Evolutionary conservation across 164 flowering plant species (phyloP).

Genomic region (Vitis amurensis): DNA sequence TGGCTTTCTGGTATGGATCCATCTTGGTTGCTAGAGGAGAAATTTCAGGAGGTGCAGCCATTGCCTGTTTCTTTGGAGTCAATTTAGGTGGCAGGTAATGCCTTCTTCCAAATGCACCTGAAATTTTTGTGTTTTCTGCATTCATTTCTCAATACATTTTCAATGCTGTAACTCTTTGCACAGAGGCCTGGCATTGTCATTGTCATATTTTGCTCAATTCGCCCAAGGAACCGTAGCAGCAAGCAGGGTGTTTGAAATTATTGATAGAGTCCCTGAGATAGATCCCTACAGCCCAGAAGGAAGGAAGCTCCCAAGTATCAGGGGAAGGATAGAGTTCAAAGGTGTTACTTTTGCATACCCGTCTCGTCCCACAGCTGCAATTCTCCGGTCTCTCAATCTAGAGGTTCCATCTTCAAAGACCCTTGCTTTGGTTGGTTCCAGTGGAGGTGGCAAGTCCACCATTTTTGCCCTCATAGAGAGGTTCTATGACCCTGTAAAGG

Average conservation of each 20-base stretch:
- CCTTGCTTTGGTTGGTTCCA: slow-evolving; percentile 69
- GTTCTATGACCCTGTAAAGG: slow-evolving; percentile 68
- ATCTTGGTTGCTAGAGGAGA: slow-evolving; percentile 52
- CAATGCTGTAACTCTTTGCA: neutral
- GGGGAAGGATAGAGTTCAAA: slow-evolving; percentile 66
- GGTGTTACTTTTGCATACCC: slow-evolving; percentile 70
- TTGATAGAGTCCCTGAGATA: slow-evolving; percentile 75
- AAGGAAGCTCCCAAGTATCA: slow-evolving; percentile 37
- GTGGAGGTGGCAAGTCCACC: slow-evolving; percentile 86
- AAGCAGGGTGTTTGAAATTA: slow-evolving; percentile 63
- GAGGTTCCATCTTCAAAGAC: slow-evolving; percentile 54
- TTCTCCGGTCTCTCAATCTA: slow-evolving; percentile 52
- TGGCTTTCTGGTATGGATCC: slow-evolving; percentile 85
- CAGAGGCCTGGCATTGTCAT: slow-evolving; percentile 76
- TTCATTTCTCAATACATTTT: neutral
- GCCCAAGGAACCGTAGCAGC: slow-evolving; percentile 84
- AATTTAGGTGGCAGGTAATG: slow-evolving; percentile 78
- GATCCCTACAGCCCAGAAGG: slow-evolving; percentile 65
- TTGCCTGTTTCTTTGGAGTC: slow-evolving; percentile 85
- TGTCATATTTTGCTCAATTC: slow-evolving; percentile 79
- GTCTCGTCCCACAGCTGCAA: slow-evolving; percentile 50
- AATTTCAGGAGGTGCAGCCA: slow-evolving; percentile 61
- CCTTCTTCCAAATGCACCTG: neutral
- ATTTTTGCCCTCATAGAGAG: slow-evolving; percentile 76
- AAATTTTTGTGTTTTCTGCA: too few species aligned